These are phyloP conservation scores for Phaeotremella skinneri DNA, from an alignment of 768 basidiomycete genomes.

Conservation along the genomic window DNA sequence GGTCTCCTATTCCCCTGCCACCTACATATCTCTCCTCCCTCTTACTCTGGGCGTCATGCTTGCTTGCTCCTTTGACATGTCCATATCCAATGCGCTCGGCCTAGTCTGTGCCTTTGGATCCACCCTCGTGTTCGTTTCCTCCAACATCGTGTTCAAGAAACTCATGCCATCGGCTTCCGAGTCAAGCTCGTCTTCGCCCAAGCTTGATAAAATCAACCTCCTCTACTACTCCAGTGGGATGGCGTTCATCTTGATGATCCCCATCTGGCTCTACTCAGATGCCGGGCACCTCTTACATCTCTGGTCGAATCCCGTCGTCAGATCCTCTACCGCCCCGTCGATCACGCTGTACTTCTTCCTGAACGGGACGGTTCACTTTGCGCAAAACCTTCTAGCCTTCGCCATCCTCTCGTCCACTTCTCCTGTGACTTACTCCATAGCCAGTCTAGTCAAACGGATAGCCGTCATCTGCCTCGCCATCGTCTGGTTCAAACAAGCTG, in stretches of 20 bases:
- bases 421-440: conserved; percentile 98
- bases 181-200: conserved; percentile 55
- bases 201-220: conserved; percentile 95
- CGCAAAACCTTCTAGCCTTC: conserved; percentile 96
- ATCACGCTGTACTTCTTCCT: conserved; percentile 80
- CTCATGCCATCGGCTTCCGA: conserved; percentile 68
- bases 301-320: conserved; percentile 42
- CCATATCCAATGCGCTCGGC: conserved; percentile 78
- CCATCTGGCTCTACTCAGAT: conserved; percentile 89
- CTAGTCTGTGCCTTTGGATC: conserved; percentile 96
- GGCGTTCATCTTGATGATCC: conserved; percentile 94
- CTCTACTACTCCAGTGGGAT: conserved; percentile 89
- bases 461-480: conserved; percentile 97
- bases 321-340: conserved; percentile 57
- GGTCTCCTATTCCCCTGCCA: conserved; percentile 86
- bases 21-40: conserved; percentile 90
- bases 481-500: conserved; percentile 86
- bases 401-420: conserved; percentile 92
- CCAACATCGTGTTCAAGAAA: conserved; percentile 99
- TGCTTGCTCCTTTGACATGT: conserved; percentile 89
- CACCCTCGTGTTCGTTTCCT: conserved; percentile 92
- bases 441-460: conserved; percentile 94
- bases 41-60: conserved; percentile 96
- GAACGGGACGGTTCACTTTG: conserved; percentile 94
- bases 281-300: conserved; percentile 64